A percentile compares a stretch with the other conserved stretches of the same genome.
phyloP scores from a whole-genome alignment of 1,284 basidiomycete genomes.

The Coriolopsis trogii region DNA sequence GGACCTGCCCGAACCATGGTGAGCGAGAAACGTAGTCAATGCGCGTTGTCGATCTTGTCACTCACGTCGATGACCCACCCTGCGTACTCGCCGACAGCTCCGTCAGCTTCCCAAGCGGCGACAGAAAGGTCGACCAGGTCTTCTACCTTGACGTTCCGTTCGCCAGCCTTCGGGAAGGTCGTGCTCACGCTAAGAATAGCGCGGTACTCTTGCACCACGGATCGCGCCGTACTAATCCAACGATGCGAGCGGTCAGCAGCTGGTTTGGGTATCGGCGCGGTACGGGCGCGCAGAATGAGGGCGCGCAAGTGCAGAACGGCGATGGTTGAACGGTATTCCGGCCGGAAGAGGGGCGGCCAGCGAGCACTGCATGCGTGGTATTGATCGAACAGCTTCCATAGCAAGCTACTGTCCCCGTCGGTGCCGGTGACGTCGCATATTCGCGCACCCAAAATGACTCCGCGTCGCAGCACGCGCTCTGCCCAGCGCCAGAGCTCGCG shows the following conservation, averaged over 20 bases:
- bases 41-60: constrained; percentile 24
- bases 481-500: constrained; percentile 82
- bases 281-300: constrained; percentile 54
- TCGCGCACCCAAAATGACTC: constrained; percentile 58
- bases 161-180: constrained; percentile 82
- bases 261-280: constrained; percentile 21
- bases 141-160: constrained; percentile 80
- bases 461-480: constrained; percentile 73
- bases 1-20: constrained; percentile 47
- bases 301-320: constrained; percentile 74
- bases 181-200: constrained; percentile 69
- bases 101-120: constrained; percentile 78
- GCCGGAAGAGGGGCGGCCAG: constrained; percentile 79
- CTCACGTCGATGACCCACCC: constrained; percentile 77
- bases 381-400: constrained; percentile 63
- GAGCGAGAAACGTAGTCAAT: not conserved
- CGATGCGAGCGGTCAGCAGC: constrained; percentile 40
- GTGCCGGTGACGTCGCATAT: constrained; percentile 40
- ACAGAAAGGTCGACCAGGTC: constrained; percentile 85
- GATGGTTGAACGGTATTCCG: constrained; percentile 72
- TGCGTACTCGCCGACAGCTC: constrained; percentile 58
- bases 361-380: constrained; percentile 65
- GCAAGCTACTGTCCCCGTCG: constrained; percentile 40
- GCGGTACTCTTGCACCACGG: constrained; percentile 70
- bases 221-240: constrained; percentile 70